Evolutionary conservation across 2,329 filamentous ascomycete species (phyloP).

Genomic region (Penicillium sp.): DNA sequence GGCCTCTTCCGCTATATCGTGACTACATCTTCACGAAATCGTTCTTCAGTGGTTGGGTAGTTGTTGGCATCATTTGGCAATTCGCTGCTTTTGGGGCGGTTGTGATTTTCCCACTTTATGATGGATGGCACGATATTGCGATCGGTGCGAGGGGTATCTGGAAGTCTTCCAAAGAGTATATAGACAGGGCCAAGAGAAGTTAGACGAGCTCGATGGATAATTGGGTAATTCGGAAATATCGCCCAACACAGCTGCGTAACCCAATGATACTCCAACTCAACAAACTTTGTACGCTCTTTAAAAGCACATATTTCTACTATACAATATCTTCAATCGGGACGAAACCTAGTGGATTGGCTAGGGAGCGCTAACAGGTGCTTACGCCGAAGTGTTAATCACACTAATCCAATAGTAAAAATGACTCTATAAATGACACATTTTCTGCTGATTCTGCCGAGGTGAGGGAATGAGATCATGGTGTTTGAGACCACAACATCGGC

Average conservation of each 20-base stretch:
- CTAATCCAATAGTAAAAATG: no score
- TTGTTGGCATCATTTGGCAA: constrained; percentile 42
- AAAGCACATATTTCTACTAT: no score
- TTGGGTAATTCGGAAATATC: neutral
- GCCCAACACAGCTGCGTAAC: no score
- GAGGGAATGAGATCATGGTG: neutral
- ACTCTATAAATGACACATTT: constrained; percentile 21
- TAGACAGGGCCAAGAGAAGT: neutral
- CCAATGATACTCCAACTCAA: no score
- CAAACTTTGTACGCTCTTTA: no score
- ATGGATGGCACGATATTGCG: constrained; percentile 39
- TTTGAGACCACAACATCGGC: neutral
- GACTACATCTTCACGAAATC: constrained; percentile 41
- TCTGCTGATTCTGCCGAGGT: constrained; percentile 24
- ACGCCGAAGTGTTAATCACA: no score
- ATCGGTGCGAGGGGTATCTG: constrained; percentile 22
- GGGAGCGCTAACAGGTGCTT: no score
- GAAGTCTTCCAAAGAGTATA: constrained; percentile 5
- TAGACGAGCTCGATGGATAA: neutral
- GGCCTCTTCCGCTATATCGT: constrained; percentile 46
- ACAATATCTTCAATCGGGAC: no score
- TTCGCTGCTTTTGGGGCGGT: constrained; percentile 42
- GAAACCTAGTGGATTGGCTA: no score
- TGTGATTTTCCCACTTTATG: constrained; percentile 42
- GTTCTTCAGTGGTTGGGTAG: constrained; percentile 42